A percentile compares a stretch with the other conserved stretches of the same genome.
These are phyloP conservation scores for Termitomyces sp. DNA, from an alignment of 768 basidiomycete genomes.

Conservation along the genomic window DNA sequence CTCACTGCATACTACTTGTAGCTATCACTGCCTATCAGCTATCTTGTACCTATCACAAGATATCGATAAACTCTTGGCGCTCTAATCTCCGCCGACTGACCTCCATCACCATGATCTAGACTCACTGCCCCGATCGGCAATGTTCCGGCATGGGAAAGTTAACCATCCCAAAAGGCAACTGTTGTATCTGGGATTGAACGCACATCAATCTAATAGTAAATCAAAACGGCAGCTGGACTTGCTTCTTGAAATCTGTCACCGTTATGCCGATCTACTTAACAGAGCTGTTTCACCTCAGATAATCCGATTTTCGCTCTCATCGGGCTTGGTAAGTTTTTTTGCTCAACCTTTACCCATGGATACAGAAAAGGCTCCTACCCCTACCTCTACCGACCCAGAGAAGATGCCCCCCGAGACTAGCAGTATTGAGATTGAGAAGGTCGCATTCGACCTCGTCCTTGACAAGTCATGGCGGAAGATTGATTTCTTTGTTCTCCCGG, in stretches of 20 bases:
- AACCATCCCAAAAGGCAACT: no score
- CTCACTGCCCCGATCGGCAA: no score
- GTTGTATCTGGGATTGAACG: no score
- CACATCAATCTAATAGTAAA: not conserved
- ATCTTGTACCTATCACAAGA: no score
- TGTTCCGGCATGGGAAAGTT: no score
- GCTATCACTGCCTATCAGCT: no score
- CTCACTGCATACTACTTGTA: no score
- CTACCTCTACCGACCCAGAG: conserved; percentile 18
- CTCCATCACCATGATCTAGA: no score
- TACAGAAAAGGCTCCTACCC: not conserved
- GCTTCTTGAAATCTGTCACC: not conserved
- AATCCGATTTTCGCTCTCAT: not conserved
- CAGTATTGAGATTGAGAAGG: conserved; percentile 19
- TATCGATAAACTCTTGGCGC: no score
- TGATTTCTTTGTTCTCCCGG: conserved; percentile 34
- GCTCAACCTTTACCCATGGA: not conserved
- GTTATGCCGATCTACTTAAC: not conserved
- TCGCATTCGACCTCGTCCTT: conserved; percentile 28
- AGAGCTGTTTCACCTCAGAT: not conserved
- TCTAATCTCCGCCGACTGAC: no score
- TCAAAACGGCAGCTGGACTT: not conserved
- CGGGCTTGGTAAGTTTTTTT: not conserved
- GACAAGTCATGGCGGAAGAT: conserved; percentile 39
- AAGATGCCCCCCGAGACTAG: conserved; percentile 20